Evolutionary conservation across 768 basidiomycete species (phyloP).

Genomic region (Lactarius sanguifluus): DNA sequence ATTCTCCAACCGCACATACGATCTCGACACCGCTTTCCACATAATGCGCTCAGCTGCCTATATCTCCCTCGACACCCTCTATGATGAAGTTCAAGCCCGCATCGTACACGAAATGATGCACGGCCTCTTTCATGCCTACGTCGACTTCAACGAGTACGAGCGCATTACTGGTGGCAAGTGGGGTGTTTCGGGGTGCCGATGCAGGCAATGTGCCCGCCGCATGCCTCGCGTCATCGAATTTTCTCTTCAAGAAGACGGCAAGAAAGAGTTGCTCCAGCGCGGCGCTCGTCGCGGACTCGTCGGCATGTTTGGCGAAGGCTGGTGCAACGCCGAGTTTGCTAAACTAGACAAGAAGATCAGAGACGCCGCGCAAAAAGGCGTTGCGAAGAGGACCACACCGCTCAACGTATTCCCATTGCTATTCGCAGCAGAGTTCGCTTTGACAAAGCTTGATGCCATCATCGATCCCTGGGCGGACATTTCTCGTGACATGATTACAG

Average conservation of each 20-base stretch:
- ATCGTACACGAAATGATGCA: slow-evolving; percentile 89
- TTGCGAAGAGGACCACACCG: slow-evolving; percentile 67
- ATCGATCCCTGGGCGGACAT: slow-evolving; percentile 74
- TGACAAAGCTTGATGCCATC: slow-evolving; percentile 51
- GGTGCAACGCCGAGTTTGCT: slow-evolving; percentile 84
- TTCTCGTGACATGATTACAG: slow-evolving; percentile 64
- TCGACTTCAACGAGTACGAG: slow-evolving; percentile 79
- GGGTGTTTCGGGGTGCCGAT: slow-evolving; percentile 83
- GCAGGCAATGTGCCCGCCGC: slow-evolving; percentile 78
- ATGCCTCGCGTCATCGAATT: slow-evolving; percentile 85
- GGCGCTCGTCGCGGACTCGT: slow-evolving; percentile 76
- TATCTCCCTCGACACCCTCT: slow-evolving; percentile 69
- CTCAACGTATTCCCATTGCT: slow-evolving; percentile 67
- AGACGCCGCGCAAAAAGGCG: slow-evolving; percentile 67
- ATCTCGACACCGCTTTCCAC: slow-evolving; percentile 87
- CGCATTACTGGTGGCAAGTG: slow-evolving; percentile 69
- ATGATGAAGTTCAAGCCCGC: slow-evolving; percentile 77
- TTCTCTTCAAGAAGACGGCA: slow-evolving; percentile 71
- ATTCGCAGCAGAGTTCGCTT: slow-evolving; percentile 61
- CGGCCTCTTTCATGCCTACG: slow-evolving; percentile 82
- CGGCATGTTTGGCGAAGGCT: slow-evolving; percentile 83
- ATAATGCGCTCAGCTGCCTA: slow-evolving; percentile 84
- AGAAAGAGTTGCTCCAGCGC: slow-evolving; percentile 66
- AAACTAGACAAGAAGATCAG: slow-evolving; percentile 61
- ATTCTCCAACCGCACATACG: slow-evolving; percentile 91